phyloP scores from a whole-genome alignment of 1,284 basidiomycete genomes.

The Amylostereum areolatum region DNA sequence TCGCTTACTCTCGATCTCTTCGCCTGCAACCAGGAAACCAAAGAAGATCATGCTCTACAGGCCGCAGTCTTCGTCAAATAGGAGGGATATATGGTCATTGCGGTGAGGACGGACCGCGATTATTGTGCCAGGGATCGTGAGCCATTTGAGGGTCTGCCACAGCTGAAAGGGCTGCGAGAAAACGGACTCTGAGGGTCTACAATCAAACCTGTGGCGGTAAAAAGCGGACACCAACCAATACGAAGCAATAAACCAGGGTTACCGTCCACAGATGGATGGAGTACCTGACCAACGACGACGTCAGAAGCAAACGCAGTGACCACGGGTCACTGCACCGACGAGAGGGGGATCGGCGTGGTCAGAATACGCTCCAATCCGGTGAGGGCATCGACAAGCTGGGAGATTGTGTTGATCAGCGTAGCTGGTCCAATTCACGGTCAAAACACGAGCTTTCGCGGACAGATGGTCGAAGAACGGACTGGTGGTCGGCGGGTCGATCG shows the following conservation, averaged over 20 bases:
- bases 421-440: constrained; percentile 31
- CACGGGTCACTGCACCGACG: constrained; percentile 28
- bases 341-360: constrained; percentile 77
- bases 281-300: constrained; percentile 34
- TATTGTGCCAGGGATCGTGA: constrained; percentile 59
- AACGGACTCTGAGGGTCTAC: too few species aligned
- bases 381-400: constrained; percentile 59
- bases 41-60: constrained; percentile 56
- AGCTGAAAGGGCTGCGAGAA: constrained; percentile 60
- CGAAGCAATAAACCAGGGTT: constrained; percentile 50
- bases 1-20: constrained; percentile 62
- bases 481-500: constrained; percentile 57
- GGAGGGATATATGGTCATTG: background rate
- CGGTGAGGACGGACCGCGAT: constrained; percentile 23
- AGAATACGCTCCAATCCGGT: constrained; percentile 72
- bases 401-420: constrained; percentile 44
- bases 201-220: background rate
- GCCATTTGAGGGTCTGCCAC: constrained; percentile 50
- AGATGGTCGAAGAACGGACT: constrained; percentile 33
- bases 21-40: constrained; percentile 62
- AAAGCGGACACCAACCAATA: constrained; percentile 40
- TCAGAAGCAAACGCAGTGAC: background rate
- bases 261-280: constrained; percentile 62
- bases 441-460: background rate
- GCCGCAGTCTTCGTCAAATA: background rate